Evolutionary conservation across 352 stramenopile genomes (phyloP), one percentile per base, ranked within the genome.

Genomic region (Phytophthora pistaciae): DNA sequence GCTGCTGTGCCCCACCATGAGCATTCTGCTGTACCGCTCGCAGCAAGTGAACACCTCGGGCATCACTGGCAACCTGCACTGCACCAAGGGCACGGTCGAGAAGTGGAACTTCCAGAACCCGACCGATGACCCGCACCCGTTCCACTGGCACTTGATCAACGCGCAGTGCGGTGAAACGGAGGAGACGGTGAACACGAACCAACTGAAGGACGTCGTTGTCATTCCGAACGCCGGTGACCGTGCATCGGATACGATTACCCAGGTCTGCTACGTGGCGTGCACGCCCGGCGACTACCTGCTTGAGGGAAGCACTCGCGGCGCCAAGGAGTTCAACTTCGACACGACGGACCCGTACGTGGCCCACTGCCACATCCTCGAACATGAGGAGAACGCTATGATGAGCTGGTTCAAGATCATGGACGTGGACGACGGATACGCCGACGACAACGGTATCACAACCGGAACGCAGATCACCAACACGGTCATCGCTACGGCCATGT

Each of bases 31-130:
- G n/a, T 90, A 91, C 67, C 71, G 77, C 18, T 79, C 83, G 53
- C 72, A 88, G 31, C 72, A 90, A 44, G 75, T 90, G 49, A 91
- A 91, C 73, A 74, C 78, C 25, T 72, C 77, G 25, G 78, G 68
- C n/a, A 80, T 82, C 61, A 83, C 64, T 33, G 77, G 66, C 10
- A 80, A 65, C 53, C 56, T 92, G 49, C 66, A 78, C 42, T 94
- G 86, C 70, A 91, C 84, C 31, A 86, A 84, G 60, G 86, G 86
- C 23, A 92, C 87, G 64, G 86, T 94, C 6, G 86, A 94, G 74
- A 90, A 90, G 57, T 94, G 86, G 86, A 79, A 88, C 64, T 94
- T 94, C 74, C 81, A 91, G 68, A 94, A 94, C 75, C 86, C 86
- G 5, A 92, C 86, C 6, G 86, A 92, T 40, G 86, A 94, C 64